Base-by-base conservation (phyloP, 495 filamentous ascomycete species). In the Aspergillus sclerotiicarbonarius region DNA sequence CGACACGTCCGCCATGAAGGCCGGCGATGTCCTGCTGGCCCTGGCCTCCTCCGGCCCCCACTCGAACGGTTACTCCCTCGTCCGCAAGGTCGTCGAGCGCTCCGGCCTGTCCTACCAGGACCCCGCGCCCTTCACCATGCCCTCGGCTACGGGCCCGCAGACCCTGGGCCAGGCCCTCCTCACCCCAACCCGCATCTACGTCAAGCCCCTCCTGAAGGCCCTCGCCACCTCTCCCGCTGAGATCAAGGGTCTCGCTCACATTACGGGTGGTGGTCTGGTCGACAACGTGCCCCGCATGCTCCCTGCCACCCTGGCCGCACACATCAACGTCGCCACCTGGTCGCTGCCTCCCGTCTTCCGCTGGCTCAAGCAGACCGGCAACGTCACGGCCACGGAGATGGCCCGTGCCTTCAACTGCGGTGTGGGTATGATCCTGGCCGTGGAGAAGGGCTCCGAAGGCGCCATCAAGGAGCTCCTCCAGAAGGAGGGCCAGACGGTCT, bases 271-370 rank as follows among this genome's bases (percentile, higher is more conserved):
- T 54, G 94, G 94, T 6, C 79, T 98, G 15, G 77, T 86, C 8
- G 94, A 98, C 67, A 97, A 97, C 75, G 84, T 98, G 6, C 94
- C 94, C 21, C 83, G 94, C 31, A 96, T 96, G 89, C 82, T 98
- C 4, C 94, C 94, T 1, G 55, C 72, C 1, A 76, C 84, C 29
- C 82, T 98, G 5, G 80, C 88, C 4, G 92, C 89, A 9, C 82
- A 88, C 63, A 81, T 98, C 51, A 87, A 96, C 61, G 87, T 89
- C 15, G 67, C 71, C 18, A 66, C 78, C 1, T 98, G 92, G 91
- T 45, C 76, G 15, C 78, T 88, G 37, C 90, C 90, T 7, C 68
- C 81, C 0, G 87, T 96, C 15, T 91, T 97, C 73, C 70, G 73
- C 58, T 98, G 94, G 94, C 78, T 98, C 52, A 89, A 91, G 71